Evolutionary conservation across 176 grass and related monocot species (phyloP).

Genomic region (Phragmites australis): DNA sequence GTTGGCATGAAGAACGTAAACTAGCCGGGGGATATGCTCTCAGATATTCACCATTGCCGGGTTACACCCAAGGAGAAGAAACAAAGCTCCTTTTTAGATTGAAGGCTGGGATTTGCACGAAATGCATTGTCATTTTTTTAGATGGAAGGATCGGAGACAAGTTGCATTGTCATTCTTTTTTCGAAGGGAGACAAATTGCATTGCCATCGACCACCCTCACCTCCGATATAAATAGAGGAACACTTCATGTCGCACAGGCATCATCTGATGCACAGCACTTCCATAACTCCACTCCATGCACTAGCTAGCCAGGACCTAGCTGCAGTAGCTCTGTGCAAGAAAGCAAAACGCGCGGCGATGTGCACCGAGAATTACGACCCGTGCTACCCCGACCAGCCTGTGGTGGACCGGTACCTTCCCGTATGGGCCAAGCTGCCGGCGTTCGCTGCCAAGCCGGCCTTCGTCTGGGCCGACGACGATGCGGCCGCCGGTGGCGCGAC

Average conservation of each 20-base stretch:
- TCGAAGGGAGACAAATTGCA: not conserved
- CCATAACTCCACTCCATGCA: not conserved
- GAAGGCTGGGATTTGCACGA: not conserved
- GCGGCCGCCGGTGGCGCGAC: not conserved
- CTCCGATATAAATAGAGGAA: not conserved
- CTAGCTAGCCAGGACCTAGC: not conserved
- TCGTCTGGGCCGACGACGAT: conserved; percentile 50
- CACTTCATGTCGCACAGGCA: not conserved
- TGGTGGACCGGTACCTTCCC: conserved; percentile 55
- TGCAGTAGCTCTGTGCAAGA: not conserved
- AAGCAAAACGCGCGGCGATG: conserved; percentile 16
- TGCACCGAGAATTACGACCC: conserved; percentile 66
- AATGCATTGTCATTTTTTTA: not conserved
- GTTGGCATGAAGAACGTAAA: not conserved
- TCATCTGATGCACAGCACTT: not conserved
- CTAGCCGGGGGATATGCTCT: conserved; percentile 34
- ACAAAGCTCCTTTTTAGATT: too few species aligned
- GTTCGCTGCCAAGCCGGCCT: conserved; percentile 48
- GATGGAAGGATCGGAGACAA: too few species aligned
- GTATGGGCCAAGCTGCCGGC: conserved; percentile 52
- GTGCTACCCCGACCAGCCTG: conserved; percentile 70
- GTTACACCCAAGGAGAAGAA: conserved; percentile 32
- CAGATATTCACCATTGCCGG: conserved; percentile 34
- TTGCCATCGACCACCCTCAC: not conserved
- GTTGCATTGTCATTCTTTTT: not conserved